phyloP scores from a whole-genome alignment of 148 eudicot genomes.

The Heliamphora exappendiculata region DNA sequence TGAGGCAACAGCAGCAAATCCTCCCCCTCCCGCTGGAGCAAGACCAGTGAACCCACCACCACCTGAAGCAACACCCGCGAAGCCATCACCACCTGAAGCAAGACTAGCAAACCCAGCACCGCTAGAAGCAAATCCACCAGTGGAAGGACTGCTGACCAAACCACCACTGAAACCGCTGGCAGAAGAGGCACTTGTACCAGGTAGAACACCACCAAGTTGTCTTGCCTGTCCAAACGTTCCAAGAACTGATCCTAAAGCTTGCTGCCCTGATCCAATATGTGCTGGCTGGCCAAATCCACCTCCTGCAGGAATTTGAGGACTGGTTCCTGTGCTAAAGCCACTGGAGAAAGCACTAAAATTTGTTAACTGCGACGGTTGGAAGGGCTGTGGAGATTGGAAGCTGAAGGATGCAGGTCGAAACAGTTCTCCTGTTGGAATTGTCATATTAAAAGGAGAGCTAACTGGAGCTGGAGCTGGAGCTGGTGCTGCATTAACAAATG shows the following conservation, averaged over 20 bases:
- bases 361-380: slow-evolving; percentile 45
- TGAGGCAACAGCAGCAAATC: slow-evolving; percentile 34
- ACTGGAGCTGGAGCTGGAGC: slow-evolving; percentile 21
- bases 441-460: slow-evolving; percentile 29
- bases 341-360: slow-evolving; percentile 33
- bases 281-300: slow-evolving; percentile 75
- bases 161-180: slow-evolving; percentile 47
- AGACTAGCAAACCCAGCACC: slow-evolving; percentile 48
- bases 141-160: slow-evolving; percentile 21
- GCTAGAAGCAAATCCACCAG: slow-evolving; percentile 44
- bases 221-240: slow-evolving; percentile 97
- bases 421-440: slow-evolving; percentile 60
- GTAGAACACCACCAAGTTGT: slow-evolving; percentile 62
- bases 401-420: slow-evolving; percentile 88
- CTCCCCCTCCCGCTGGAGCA: slow-evolving; percentile 35
- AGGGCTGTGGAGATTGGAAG: slow-evolving; percentile 50
- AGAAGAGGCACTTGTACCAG: slow-evolving; percentile 36
- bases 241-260: slow-evolving; percentile 89
- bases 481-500: slow-evolving; percentile 23
- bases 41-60: slow-evolving; percentile 31
- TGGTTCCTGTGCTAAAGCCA: slow-evolving; percentile 40
- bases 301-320: slow-evolving; percentile 40
- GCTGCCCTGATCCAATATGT: slow-evolving; percentile 74
- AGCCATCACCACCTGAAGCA: slow-evolving; percentile 38
- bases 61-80: slow-evolving; percentile 29